Evolutionary conservation across 139 green algal genomes (phyloP).

Genomic region (Auxenochlorella protothecoides): DNA sequence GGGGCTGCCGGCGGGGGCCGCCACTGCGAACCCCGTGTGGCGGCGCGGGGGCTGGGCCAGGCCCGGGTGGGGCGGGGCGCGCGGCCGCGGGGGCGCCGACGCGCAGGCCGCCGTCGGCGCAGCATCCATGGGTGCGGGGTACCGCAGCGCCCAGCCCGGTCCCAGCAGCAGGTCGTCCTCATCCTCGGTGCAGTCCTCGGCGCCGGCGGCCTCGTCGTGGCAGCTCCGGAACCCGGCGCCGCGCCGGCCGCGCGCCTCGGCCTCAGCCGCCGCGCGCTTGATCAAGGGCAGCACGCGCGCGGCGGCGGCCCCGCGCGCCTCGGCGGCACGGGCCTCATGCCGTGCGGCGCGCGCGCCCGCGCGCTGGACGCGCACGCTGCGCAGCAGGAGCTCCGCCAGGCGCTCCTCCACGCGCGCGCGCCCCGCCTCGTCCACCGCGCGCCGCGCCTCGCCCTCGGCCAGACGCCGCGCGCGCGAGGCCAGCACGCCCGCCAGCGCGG

Average conservation of each 20-base stretch:
- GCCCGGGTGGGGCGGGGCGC: no score
- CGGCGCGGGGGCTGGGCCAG: no score
- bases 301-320: neutral
- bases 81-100: no score
- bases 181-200: no score
- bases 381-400: constrained; percentile 18
- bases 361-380: constrained; percentile 10
- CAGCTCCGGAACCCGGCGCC: no score
- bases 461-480: constrained; percentile 1
- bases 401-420: constrained; percentile 15
- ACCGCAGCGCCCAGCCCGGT: no score
- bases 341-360: neutral
- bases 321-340: constrained; percentile 1
- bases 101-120: no score
- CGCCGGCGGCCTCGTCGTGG: no score
- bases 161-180: no score
- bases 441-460: constrained; percentile 8
- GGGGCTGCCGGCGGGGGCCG: no score
- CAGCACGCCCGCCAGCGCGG: neutral
- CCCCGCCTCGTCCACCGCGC: constrained; percentile 11
- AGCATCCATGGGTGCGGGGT: no score
- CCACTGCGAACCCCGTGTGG: no score
- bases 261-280: neutral
- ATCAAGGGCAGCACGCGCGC: neutral
- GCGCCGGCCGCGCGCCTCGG: neutral